Evolutionary conservation across 2,329 filamentous ascomycete genomes (phyloP), one percentile per base, ranked within the genome.

Genomic region (Cytospora schulzeri): DNA sequence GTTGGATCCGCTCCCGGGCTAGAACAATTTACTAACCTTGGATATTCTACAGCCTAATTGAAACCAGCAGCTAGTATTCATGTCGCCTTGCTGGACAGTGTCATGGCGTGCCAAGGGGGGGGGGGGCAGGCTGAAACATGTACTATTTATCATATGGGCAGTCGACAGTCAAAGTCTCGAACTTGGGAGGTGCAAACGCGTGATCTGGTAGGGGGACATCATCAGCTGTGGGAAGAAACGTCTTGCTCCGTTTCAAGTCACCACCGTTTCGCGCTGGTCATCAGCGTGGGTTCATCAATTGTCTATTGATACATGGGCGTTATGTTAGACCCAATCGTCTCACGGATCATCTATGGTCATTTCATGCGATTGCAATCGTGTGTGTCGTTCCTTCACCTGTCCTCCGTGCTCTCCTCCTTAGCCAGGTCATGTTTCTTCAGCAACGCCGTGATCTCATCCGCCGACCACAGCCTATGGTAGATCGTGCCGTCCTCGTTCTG

Each of bases 401-500:
- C 88, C 74, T 92, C 88, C 17, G 86, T 77, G 69, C 87, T 87
- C 75, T 94, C 91, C 70, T 88, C 86, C 85, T 97, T 98, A 67
- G 92, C 94, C 76, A 99, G 80, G 71, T 94, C 94, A 73, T 99
- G 93, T 83, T 98, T 92, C 85, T 93, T 96, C 73, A 99, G 82
- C 77, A 99, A 82, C 58, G 90, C 88, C 76, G 92, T 94, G 73
- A 99, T 99, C 83, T 98, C 95, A 70, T 99, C 94, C 53, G 93
- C 94, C 72, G 88, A 91, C 95, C 95, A 99, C 68, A 99, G 85
- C 76, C 96, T 91, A 80, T 99, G 95, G 83, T 98, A 99, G 79
- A 99, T 94, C 83, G 94, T 95, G 73, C 95, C 95, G 70, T 93
- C 88, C 79, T 93, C 90, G 70, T 93, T 98, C 82, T 93, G 92